phyloP scores from a whole-genome alignment of 306 rosid genomes.

The Inga laurina region DNA sequence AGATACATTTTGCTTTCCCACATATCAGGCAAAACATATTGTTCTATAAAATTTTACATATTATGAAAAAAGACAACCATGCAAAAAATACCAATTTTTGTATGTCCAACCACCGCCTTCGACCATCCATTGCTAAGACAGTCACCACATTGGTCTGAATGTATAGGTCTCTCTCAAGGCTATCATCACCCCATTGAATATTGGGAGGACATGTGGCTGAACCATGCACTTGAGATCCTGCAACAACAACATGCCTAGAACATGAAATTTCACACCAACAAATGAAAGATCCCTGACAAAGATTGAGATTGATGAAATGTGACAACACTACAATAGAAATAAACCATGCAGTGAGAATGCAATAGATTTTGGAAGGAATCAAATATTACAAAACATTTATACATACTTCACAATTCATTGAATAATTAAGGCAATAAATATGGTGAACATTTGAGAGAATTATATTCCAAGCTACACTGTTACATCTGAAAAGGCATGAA shows the following conservation, averaged over 20 bases:
- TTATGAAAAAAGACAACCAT: conserved; percentile 3
- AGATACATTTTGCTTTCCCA: conserved; percentile 3
- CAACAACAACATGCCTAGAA: conserved; percentile 16
- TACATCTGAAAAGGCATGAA: conserved; percentile 21
- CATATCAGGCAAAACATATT: neutral
- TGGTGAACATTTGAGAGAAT: neutral
- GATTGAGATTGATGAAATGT: conserved; percentile 1
- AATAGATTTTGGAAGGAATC: conserved; percentile 21
- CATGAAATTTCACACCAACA: conserved; percentile 23
- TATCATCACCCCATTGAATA: conserved; percentile 81
- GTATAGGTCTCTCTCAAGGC: conserved; percentile 91
- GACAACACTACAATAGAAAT: conserved; percentile 21
- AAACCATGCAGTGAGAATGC: conserved; percentile 19
- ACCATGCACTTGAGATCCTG: conserved; percentile 59
- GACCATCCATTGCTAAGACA: conserved; percentile 99
- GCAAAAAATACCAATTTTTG: conserved; percentile 72
- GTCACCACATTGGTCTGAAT: conserved; percentile 75
- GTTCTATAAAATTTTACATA: conserved; percentile 18
- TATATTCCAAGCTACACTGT: conserved; percentile 26
- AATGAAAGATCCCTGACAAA: conserved; percentile 19
- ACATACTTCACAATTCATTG: neutral
- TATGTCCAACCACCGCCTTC: conserved; percentile 96
- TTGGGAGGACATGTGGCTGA: conserved; percentile 66
- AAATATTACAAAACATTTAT: conserved; percentile 20
- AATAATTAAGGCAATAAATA: conserved; percentile 19